Conservation (phyloP, 2,329 filamentous ascomycete genomes). For the Neurospora crassa region DNA sequence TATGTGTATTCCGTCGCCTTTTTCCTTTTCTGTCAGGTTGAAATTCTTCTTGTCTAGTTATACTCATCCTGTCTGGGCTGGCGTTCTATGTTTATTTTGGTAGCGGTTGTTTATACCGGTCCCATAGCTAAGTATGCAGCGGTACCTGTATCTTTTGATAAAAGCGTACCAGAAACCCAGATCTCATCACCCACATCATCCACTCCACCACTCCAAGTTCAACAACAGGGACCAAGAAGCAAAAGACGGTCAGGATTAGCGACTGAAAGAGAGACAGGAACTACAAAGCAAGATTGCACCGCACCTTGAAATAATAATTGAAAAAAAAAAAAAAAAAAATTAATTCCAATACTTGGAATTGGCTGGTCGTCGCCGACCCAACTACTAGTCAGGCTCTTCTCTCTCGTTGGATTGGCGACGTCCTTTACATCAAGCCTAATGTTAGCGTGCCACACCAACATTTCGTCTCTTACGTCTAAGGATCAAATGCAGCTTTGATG, state of each 20-base stretch:
- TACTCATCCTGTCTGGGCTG: background rate
- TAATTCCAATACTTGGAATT: background rate
- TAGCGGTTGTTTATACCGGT: background rate
- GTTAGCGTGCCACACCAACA: too few relatives aligned
- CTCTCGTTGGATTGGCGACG: too few relatives aligned
- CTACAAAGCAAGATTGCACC: background rate
- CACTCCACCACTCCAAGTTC: too few relatives aligned
- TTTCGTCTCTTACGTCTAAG: too few relatives aligned
- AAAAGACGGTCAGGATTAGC: background rate
- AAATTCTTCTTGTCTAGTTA: background rate
- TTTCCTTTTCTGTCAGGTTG: background rate
- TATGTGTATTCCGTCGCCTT: background rate
- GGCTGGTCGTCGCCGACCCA: background rate
- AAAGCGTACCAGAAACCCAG: background rate
- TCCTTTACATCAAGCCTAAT: too few relatives aligned
- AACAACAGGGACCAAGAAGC: background rate
- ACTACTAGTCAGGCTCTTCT: too few relatives aligned
- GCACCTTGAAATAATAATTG: background rate
- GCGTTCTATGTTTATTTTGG: background rate
- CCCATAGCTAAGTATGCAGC: background rate
- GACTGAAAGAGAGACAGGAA: background rate
- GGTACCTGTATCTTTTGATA: background rate
- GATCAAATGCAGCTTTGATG: too few relatives aligned
- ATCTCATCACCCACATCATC: background rate
- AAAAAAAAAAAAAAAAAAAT: background rate